Evolutionary conservation across 768 basidiomycete genomes (phyloP), one percentile per base, ranked within the genome.

Genomic region (Podaxis carcinomalis): DNA sequence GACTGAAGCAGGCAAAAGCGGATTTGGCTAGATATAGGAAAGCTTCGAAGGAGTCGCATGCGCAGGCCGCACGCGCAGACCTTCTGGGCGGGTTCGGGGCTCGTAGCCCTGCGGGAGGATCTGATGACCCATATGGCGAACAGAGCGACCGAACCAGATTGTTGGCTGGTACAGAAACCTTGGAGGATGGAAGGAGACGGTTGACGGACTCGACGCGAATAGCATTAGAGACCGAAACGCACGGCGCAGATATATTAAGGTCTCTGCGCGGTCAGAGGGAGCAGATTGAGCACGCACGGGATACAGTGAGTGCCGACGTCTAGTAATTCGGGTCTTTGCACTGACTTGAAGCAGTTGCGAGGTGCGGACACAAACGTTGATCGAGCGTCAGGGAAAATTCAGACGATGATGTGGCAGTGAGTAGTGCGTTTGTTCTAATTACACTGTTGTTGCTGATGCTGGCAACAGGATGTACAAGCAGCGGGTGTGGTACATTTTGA

Each of bases 211-310:
- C 87, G 11, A 93, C 94, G 53, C 78, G 93, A 6, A 79, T 97
- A 28, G 95, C 95, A n/a, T 75, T 97, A 36, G 93, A 97, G 79
- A 90, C 95, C 5, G 95, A 97, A 73, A 86, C 90, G 67, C 82
- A 93, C 39, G 95, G 95, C 1, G 89, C 92, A 4, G 93, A 93
- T 66, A 96, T 97, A 65, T 67, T 98, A 72, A 74, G 88, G 65
- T 89, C 83, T 65, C 76, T 98, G 68, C 76, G 92, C 60, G 81
- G 82, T 0, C 95, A 98, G 76, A 75, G 95, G 62, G 95, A 96
- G 71, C 92, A 92, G 72, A 93, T 98, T 60, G 90, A 93, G 76
- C 89, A 92, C 68, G 81, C 93, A 10, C 74, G 93, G 65, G 89
- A 93, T 74, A 91, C 85, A 68, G 92, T 94, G 57, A 51, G 88